Base-by-base conservation (phyloP, 495 filamentous ascomycete species). In the Podospora pseudoanserina region DNA sequence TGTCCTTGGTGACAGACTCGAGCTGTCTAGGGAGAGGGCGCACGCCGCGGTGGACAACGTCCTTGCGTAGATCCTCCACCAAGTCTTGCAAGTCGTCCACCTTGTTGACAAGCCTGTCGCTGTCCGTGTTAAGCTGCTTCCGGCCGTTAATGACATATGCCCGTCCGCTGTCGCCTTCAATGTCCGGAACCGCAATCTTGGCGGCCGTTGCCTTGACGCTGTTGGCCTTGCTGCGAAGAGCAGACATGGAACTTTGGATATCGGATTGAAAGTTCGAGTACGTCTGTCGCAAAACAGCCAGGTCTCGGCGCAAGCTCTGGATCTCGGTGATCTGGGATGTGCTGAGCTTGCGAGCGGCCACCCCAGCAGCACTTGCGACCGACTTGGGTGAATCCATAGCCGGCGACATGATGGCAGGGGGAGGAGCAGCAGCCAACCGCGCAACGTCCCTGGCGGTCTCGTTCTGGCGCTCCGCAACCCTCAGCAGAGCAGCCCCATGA, bases 81-180 rank as follows among this genome's bases (percentile, higher is more conserved):
- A 95, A 81, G 75, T 99, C 96, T 79, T 97, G 94, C 19, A 99
- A 87, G 73, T 97, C 93, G 75, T 99, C 95, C 16, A 99, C 94
- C 68, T 91, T 90, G 68, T 85, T 87, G 70, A 99, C 92, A 61
- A 99, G 86, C 55, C 86, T 89, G 77, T 97, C 93, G 6, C 91
- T 93, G 72, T 97, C 94, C 56, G 88, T 86, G 60, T 86, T 88
- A 65, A 99, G 87, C 28, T 86, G 82, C 77, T 96, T 94, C 77
- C 95, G 96, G 23, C 94, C 94, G 16, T 83, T 85, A 71, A 90
- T 87, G 67, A 99, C 91, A 76, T 97, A 94, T 9, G 88, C 81
- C 67, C 91, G 91, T 23, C 94, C 95, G 7, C 86, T 85, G 71
- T 90, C 89, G 39, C 88, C 88, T 67, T 90, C 86, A 23, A 88